Percentiles rank a stretch among this genome's conserved stretches.
phyloP scores from a whole-genome alignment of 2,329 filamentous ascomycete species.

The Fusarium penzigii region DNA sequence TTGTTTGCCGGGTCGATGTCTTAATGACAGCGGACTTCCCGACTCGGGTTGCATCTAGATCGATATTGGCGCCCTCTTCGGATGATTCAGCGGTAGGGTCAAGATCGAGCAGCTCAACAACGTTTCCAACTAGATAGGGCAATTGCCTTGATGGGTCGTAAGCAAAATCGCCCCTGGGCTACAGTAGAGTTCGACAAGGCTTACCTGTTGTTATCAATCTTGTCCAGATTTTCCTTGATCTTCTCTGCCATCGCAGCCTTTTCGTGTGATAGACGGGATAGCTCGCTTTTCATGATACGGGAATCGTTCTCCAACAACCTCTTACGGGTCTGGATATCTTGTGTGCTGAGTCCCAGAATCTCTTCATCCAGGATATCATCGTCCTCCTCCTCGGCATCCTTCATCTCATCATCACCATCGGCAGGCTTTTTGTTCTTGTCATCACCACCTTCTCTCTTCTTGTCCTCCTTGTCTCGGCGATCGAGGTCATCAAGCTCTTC shows the following conservation, averaged over 20 bases:
- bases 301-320: slow-evolving; percentile 96
- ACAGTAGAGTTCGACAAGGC: slow-evolving; percentile 23
- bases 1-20: slow-evolving; percentile 96
- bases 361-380: slow-evolving; percentile 90
- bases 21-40: slow-evolving; percentile 99
- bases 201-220: slow-evolving; percentile 98
- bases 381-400: slow-evolving; percentile 73
- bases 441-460: slow-evolving; percentile 41
- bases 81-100: slow-evolving; percentile 95
- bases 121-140: slow-evolving; percentile 96
- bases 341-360: slow-evolving; percentile 88
- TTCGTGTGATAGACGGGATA: slow-evolving; percentile 89
- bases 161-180: not conserved
- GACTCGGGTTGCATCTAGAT: slow-evolving; percentile 92
- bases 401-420: slow-evolving; percentile 85
- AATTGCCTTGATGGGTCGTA: slow-evolving; percentile 67
- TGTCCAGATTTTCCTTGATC: slow-evolving; percentile 98
- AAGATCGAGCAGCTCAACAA: slow-evolving; percentile 94
- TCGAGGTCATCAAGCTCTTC: slow-evolving; percentile 91
- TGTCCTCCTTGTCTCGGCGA: slow-evolving; percentile 75
- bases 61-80: slow-evolving; percentile 98
- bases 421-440: slow-evolving; percentile 47
- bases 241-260: slow-evolving; percentile 96
- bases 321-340: slow-evolving; percentile 89
- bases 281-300: slow-evolving; percentile 98